Conservation (phyloP, 2,329 filamentous ascomycete genomes). For the Alternaria brassicae region DNA sequence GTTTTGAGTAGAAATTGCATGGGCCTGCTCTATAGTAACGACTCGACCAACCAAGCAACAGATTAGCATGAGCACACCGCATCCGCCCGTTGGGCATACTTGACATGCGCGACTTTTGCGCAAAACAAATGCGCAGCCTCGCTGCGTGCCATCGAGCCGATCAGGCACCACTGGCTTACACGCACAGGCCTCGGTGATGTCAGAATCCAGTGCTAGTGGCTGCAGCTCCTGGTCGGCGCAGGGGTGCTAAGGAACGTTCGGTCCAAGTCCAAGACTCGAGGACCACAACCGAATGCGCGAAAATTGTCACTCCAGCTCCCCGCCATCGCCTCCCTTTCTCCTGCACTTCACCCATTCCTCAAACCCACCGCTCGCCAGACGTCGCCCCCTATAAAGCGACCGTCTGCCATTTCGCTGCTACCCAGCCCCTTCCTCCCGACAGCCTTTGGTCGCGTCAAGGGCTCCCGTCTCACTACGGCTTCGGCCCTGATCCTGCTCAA, state of each 20-base stretch:
- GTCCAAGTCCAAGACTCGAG: constrained; percentile 18
- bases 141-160: constrained; percentile 11
- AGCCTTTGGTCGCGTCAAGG: constrained; percentile 55
- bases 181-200: constrained; percentile 14
- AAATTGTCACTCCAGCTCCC: constrained; percentile 33
- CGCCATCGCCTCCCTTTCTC: constrained; percentile 19
- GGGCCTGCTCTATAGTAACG: neutral
- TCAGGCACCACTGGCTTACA: constrained; percentile 9
- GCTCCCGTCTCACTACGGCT: constrained; percentile 54
- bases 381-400: constrained; percentile 17
- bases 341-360: constrained; percentile 14
- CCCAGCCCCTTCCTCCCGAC: constrained; percentile 24
- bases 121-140: constrained; percentile 14
- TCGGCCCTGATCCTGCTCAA: constrained; percentile 52
- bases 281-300: constrained; percentile 29
- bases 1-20: constrained; percentile 23
- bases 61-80: constrained; percentile 3
- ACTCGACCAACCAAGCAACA: constrained; percentile 20
- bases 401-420: constrained; percentile 20
- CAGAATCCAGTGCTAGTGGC: constrained; percentile 17
- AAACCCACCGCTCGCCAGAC: constrained; percentile 16
- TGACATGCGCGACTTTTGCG: constrained; percentile 18
- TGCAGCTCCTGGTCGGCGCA: constrained; percentile 9
- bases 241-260: constrained; percentile 20
- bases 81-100: neutral